phyloP scores from a whole-genome alignment of 2,329 filamentous ascomycete genomes.

The Aspergillus puulaauensis region DNA sequence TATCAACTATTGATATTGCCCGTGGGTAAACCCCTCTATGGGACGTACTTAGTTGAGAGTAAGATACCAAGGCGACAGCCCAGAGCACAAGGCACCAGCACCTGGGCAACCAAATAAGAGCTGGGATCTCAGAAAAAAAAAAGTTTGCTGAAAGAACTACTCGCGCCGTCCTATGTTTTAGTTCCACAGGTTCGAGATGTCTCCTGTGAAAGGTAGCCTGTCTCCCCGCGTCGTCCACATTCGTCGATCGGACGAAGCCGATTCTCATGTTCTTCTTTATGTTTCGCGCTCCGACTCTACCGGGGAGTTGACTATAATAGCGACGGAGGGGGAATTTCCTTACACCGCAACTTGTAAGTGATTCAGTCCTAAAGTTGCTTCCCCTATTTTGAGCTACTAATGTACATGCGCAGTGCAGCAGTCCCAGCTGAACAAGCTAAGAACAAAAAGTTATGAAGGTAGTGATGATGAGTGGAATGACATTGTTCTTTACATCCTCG shows the following conservation, averaged over 20 bases:
- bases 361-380: not conserved
- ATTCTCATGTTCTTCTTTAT: conserved; percentile 51
- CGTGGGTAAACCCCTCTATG: not conserved
- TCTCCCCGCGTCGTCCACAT: conserved; percentile 49
- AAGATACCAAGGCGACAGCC: not conserved
- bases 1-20: not conserved
- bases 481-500: conserved; percentile 37
- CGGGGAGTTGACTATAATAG: conserved; percentile 54
- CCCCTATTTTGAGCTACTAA: conserved; percentile 12
- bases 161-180: not conserved
- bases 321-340: conserved; percentile 58
- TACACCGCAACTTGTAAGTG: conserved; percentile 49
- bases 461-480: conserved; percentile 43
- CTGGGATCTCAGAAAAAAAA: not conserved
- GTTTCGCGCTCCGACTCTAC: conserved; percentile 39
- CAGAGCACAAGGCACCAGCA: not conserved
- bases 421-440: conserved; percentile 36
- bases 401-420: conserved; percentile 34
- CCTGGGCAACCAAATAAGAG: not conserved
- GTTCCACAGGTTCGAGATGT: conserved; percentile 2
- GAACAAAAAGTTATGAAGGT: conserved; percentile 45
- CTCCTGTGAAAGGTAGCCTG: conserved; percentile 10
- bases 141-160: not conserved
- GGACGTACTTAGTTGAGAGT: not conserved
- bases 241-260: conserved; percentile 44